Percentiles rank a stretch among this genome's conserved stretches.
Evolutionary conservation across 2,329 filamentous ascomycete genomes (phyloP).

Genomic region (Epichloe uncinata): DNA sequence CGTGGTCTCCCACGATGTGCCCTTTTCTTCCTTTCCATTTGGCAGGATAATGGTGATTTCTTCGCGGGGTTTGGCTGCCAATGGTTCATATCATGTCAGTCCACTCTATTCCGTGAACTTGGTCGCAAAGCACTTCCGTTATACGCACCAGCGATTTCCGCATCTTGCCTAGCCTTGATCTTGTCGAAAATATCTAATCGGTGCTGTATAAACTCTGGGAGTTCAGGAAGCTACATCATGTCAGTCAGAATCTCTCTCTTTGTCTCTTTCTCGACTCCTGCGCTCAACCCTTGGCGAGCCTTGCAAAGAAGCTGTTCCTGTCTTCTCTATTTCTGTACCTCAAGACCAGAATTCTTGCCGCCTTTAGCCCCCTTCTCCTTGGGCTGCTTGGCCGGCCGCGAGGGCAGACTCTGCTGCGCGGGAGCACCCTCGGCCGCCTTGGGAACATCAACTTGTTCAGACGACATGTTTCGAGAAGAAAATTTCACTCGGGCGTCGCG

Average conservation of each 20-base stretch:
- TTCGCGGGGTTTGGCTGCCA: conserved; percentile 52
- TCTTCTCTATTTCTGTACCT: conserved; percentile 18
- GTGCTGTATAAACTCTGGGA: conserved; percentile 68
- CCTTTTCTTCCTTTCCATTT: conserved; percentile 57
- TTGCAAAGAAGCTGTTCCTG: background rate
- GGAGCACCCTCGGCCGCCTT: conserved; percentile 22
- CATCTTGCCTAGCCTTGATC: conserved; percentile 72
- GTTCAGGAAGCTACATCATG: conserved; percentile 22
- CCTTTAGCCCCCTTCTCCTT: conserved; percentile 31
- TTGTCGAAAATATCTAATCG: conserved; percentile 80
- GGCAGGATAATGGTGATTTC: conserved; percentile 61
- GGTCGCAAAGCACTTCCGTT: background rate
- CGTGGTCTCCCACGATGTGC: conserved; percentile 84
- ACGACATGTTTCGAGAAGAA: conserved; percentile 20
- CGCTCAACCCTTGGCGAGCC: background rate
- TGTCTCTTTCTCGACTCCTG: background rate
- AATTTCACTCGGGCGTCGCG: background rate
- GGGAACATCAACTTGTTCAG: conserved; percentile 22
- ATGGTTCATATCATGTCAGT: background rate
- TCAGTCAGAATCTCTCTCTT: conserved; percentile 13
- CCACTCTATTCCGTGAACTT: background rate
- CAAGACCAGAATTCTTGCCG: conserved; percentile 44
- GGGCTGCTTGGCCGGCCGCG: conserved; percentile 23
- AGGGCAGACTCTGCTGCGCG: conserved; percentile 21
- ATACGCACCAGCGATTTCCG: conserved; percentile 44